phyloP scores from a whole-genome alignment of 2,329 filamentous ascomycete genomes.

The Arthrocladium fulminans region DNA sequence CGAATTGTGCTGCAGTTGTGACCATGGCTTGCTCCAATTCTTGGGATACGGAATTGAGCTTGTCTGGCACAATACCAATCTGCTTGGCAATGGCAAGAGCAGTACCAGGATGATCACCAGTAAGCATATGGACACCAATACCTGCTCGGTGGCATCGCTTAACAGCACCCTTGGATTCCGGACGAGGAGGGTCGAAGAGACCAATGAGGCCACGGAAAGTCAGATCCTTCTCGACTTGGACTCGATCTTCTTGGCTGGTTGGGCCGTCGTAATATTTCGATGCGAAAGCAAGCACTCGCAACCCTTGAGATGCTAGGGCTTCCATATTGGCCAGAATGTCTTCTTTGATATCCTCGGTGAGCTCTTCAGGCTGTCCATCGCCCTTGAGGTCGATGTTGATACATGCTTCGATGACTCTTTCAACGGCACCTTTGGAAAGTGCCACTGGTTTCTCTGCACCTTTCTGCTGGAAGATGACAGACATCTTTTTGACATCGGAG shows the following conservation, averaged over 20 bases:
- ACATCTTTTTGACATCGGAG: conserved; percentile 61
- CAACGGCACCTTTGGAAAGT: conserved; percentile 48
- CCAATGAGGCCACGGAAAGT: conserved; percentile 73
- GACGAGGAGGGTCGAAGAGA: conserved; percentile 77
- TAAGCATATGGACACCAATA: conserved; percentile 75
- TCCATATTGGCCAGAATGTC: conserved; percentile 55
- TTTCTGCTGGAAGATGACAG: conserved; percentile 46
- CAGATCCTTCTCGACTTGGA: conserved; percentile 54
- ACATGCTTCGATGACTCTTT: conserved; percentile 50
- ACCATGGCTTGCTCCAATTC: conserved; percentile 59
- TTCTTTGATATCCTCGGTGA: conserved; percentile 44
- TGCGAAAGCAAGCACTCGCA: conserved; percentile 46
- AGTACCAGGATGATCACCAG: conserved; percentile 71
- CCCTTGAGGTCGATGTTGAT: conserved; percentile 36
- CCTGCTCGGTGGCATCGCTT: conserved; percentile 62
- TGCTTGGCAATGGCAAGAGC: conserved; percentile 69
- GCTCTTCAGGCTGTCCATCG: conserved; percentile 28
- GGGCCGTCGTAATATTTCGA: conserved; percentile 31
- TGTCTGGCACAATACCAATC: conserved; percentile 62
- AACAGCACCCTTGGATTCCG: conserved; percentile 67
- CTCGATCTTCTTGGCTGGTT: conserved; percentile 44
- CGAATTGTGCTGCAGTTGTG: conserved; percentile 69
- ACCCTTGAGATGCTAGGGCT: conserved; percentile 50
- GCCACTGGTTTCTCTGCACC: conserved; percentile 11
- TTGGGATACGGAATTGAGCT: conserved; percentile 44